A percentile compares a stretch with the other conserved stretches of the same genome.
These are phyloP conservation scores for Ilyonectria mors-panacis DNA, from an alignment of 2,329 filamentous ascomycete species.

Conservation along the genomic window DNA sequence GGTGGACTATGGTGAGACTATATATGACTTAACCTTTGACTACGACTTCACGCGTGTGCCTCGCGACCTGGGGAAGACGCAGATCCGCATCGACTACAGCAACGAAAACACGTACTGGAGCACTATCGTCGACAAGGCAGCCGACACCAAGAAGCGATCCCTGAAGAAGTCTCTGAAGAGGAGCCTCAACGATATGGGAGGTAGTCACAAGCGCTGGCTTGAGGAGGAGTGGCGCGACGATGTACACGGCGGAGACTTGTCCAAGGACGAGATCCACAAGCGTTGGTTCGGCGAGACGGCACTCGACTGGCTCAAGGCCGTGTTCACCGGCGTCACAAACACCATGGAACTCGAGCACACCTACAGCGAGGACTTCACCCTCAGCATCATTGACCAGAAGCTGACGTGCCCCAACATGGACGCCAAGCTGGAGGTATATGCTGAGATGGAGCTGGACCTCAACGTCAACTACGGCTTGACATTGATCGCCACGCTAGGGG, in stretches of 20 bases:
- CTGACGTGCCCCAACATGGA: conserved; percentile 39
- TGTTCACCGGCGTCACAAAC: conserved; percentile 34
- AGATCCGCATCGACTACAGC: conserved; percentile 58
- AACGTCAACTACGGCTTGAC: conserved; percentile 49
- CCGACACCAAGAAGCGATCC: conserved; percentile 14
- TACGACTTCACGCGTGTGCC: conserved; percentile 56
- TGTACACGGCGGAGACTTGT: conserved; percentile 47
- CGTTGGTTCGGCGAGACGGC: conserved; percentile 54
- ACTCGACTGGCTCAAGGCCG: conserved; percentile 48
- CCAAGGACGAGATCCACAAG: conserved; percentile 50
- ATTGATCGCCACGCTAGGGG: conserved; percentile 42
- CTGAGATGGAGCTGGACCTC: conserved; percentile 40
- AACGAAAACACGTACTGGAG: conserved; percentile 57
- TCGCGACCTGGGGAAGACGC: conserved; percentile 49
- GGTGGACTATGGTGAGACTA: conserved; percentile 10
- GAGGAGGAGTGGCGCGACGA: conserved; percentile 57
- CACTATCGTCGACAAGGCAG: conserved; percentile 44
- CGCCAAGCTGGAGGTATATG: conserved; percentile 35
- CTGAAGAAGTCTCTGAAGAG: conserved; percentile 40
- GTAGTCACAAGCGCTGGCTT: conserved; percentile 54
- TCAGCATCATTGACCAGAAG: conserved; percentile 44
- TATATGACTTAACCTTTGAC: conserved; percentile 58
- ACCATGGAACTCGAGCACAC: conserved; percentile 45
- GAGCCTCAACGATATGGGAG: conserved; percentile 46
- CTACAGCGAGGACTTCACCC: conserved; percentile 43